Evolutionary conservation across 345 rosid genomes (phyloP), one percentile per base, ranked within the genome.

Genomic region (Brassica rapa): DNA sequence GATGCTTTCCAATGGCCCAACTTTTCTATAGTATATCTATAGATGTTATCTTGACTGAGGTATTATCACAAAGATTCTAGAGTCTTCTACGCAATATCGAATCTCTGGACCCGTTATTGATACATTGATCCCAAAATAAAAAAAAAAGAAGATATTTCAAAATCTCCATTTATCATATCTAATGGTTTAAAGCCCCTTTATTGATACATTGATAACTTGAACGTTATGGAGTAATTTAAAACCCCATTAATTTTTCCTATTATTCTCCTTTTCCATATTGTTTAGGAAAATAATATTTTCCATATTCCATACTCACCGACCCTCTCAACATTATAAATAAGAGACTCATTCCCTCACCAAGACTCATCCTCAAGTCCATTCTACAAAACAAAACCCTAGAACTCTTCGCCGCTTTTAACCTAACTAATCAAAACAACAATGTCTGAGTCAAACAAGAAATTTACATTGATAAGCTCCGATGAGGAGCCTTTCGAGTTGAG

Each of bases 401-500:
- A n/a, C 1, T 4, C 14, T 16, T 66, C 30, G 24, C 32, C 16
- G 51, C 51, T 43, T 43, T 43, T 11, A 43, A 43, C 51, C 51
- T 0, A 15, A 5, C 2, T 0, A 64, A 33, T 12, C 30, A 3
- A 16, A 12, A 2, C 27, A 1, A 74, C 3, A 9, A 65, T 74
- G 78, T 37, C 72, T 66, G 19, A 4, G 39, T 67, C 86, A 3
- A 62, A 77, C 63, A 82, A 79, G 71, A 86, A 25, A 25, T 2
- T 88, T 63, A 66, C 75, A n/a, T 82, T 88, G 33, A 68, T 6
- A 49, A 86, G 89, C 61, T 85, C 86, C n/a, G 93, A 91, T 23
- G 89, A 85, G 1, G 86, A 88, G 7, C 30, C 81, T 2, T 87
- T 91, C 81, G 83, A 86, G 77, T 88, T 89, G 12, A 90, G 83